Base-by-base conservation (phyloP, 1,284 basidiomycete species). In the Marasmius tenuissimus region DNA sequence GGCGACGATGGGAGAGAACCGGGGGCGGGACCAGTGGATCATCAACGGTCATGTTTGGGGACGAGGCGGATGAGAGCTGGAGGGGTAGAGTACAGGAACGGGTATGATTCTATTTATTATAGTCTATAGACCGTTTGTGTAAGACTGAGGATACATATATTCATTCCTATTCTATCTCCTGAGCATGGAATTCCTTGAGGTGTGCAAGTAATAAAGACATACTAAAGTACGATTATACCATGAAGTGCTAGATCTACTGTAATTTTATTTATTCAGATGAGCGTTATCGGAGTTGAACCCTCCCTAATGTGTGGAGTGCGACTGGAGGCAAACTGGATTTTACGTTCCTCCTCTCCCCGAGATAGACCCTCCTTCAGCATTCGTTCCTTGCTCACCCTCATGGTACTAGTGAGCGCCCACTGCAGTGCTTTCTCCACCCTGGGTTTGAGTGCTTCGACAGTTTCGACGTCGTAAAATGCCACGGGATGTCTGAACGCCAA, bases 401-500 rank as follows among this genome's bases (percentile, higher is more conserved):
- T 78, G 50, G 84, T 61, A 42, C 73, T 73, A 64, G 81, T 72
- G 66, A 92, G 73, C 63, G 76, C 79, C 81, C 84, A 87, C 59
- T 94, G 87, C 69, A 97, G 83, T 11, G 82, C 88, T 34, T 72
- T 71, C 75, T 97, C 93, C 4, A 87, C 79, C 38, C 88, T 77
- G n/a, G 71, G 71, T 73, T 94, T 94, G 59, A 91, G 69, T 49
- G 72, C 73, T 4, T 76, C 70, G 0, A 86, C 89, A 47, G 81
- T 75, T 10, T 77, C 73, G 37, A 82, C 76, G 39, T 91, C 83
- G 16, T 84, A 78, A 72, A 93, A 98, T 11, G 87, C 82, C 52
- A 95, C 79, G 0, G 87, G 84, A 55, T 88, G 83, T n/a, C 96
- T 87, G 74, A 87, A 90, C 22, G 83, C 82, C 61, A 97, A 81